Evolutionary conservation across 106 monocot species (phyloP).

Genomic region (Iris macrosiphon): DNA sequence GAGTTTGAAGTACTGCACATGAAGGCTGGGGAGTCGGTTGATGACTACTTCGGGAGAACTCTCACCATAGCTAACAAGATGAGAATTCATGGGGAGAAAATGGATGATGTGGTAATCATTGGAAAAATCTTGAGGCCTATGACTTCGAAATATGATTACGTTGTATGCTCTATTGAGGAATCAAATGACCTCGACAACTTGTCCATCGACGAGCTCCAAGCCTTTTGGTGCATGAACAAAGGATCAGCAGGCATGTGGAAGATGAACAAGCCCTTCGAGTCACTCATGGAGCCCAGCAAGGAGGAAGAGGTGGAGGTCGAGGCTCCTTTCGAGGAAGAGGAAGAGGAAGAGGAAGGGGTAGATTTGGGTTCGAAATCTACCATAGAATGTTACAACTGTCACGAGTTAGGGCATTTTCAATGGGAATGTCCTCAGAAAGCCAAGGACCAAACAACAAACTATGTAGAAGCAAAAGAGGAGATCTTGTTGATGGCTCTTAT

Average conservation of each 20-base stretch:
- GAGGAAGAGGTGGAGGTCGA: slow-evolving; percentile 1
- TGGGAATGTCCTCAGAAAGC: background rate
- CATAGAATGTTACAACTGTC: slow-evolving; percentile 1
- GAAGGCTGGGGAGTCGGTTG: background rate
- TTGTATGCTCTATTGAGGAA: background rate
- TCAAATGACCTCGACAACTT: background rate
- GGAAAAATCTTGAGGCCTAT: slow-evolving; percentile 1
- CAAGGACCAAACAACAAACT: background rate
- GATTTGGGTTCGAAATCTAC: too few species aligned
- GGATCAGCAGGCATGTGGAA: background rate
- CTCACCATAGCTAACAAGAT: slow-evolving; percentile 3
- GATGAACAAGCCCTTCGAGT: background rate
- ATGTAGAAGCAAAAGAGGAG: background rate
- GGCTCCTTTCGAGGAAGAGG: slow-evolving; percentile 1
- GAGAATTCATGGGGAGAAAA: background rate
- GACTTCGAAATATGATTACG: background rate
- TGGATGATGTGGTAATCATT: background rate
- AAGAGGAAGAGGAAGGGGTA: slow-evolving; percentile 3
- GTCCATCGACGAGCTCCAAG: background rate
- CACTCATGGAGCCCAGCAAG: too few species aligned
- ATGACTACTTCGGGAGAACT: background rate
- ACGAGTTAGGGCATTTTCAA: slow-evolving; percentile 3
- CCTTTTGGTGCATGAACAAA: background rate
- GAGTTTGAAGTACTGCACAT: background rate
- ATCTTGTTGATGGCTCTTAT: slow-evolving; percentile 1